Base-by-base conservation (phyloP, 2,329 filamentous ascomycete species). In the Fusarium nisikadoi region DNA sequence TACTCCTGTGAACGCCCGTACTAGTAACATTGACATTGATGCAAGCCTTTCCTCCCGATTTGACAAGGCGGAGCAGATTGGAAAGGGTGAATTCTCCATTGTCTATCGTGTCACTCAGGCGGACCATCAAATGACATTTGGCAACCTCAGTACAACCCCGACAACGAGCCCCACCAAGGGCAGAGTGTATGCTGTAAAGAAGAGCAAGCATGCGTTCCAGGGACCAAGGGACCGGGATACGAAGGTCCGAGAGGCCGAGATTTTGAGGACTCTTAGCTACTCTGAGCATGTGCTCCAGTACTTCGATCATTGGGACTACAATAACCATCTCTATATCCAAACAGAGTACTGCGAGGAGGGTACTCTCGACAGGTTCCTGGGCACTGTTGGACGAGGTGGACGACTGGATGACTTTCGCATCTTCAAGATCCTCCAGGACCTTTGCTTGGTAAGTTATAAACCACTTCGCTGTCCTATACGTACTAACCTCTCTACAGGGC, bases 341-440 rank as follows among this genome's bases (percentile, higher is more conserved):
- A 98, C 95, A 0, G 96, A 99, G 79, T 98, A 92, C 79, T 99
- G 96, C 78, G 95, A 98, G 80, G 94, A 97, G 79, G 96, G 96
- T 20, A 97, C 94, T 68, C 85, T 99, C 46, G 93, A 97, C 79
- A 88, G 90, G 20, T 99, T 98, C 79, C 86, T 99, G 35, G 88
- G 90, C n/a, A 89, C 92, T 64, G 90, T 94, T 67, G 96, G 96
- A 29, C 88, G 92, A 68, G 94, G 93, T 79, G 95, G 94, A 50
- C 90, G 95, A 75, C 84, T 99, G 73, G 96, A 99, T 81, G 96
- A 98, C 80, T 99, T 99, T 83, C 90, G 96, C 69, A 98, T 98
- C 81, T 99, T 96, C 94, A 99, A 99, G 84, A 95, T 98, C 64
- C 85, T 98, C 76, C 88, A 97, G 45, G 96, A 99, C 81, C 83